A percentile compares a stretch with the other conserved stretches of the same genome.
Conservation (phyloP, 2,329 filamentous ascomycete genomes). For the Chalaropsis thielavioides region DNA sequence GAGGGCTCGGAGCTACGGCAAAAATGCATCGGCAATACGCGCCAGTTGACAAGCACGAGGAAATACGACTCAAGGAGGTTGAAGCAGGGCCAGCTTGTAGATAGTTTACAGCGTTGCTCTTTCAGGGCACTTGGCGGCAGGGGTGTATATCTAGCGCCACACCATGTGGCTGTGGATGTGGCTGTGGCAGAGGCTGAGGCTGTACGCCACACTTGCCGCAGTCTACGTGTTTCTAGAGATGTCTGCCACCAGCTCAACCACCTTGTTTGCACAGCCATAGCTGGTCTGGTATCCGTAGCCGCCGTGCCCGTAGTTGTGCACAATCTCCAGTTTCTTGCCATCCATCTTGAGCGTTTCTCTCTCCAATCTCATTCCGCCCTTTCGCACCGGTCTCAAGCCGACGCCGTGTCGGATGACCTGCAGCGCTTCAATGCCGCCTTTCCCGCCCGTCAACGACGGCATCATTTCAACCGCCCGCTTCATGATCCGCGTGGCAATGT, state of each 20-base stretch:
- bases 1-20: neutral
- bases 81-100: neutral
- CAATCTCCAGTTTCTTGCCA: conserved; percentile 50
- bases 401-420: conserved; percentile 70
- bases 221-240: conserved; percentile 26
- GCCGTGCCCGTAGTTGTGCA: conserved; percentile 69
- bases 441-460: conserved; percentile 48
- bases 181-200: too few relatives aligned
- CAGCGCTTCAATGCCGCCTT: conserved; percentile 58
- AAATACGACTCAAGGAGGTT: neutral
- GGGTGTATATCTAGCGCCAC: neutral
- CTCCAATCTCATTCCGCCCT: conserved; percentile 62
- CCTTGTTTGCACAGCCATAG: conserved; percentile 56
- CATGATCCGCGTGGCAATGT: conserved; percentile 73
- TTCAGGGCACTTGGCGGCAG: neutral
- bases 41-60: neutral
- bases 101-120: neutral
- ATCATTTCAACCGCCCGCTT: conserved; percentile 52
- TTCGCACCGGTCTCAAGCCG: conserved; percentile 61
- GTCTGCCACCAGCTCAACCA: conserved; percentile 51
- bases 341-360: conserved; percentile 39
- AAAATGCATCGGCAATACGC: neutral
- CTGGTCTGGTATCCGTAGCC: conserved; percentile 61
- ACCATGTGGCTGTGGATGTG: neutral
- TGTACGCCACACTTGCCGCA: neutral